Conservation (phyloP, 2,329 filamentous ascomycete genomes). For the Pyricularia sp. region DNA sequence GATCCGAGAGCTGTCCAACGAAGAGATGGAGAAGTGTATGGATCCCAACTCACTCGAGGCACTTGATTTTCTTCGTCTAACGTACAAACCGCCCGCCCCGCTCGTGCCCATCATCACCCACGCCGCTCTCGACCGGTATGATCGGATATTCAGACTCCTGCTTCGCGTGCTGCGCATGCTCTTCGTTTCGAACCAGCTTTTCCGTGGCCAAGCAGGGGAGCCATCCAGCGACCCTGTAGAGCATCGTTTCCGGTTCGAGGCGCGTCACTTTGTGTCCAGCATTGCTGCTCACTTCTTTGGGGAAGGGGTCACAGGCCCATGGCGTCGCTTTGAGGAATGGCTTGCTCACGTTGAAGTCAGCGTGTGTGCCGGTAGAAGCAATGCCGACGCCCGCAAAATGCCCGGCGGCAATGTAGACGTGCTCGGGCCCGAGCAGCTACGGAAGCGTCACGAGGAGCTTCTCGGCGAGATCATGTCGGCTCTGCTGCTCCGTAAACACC, state of each 20-base stretch:
- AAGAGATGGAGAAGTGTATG: constrained; percentile 73
- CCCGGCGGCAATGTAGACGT: constrained; percentile 15
- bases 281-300: constrained; percentile 71
- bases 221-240: constrained; percentile 11
- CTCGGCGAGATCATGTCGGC: constrained; percentile 65
- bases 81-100: constrained; percentile 65
- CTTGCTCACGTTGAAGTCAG: constrained; percentile 48
- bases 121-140: constrained; percentile 62
- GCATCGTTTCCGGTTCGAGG: constrained; percentile 56
- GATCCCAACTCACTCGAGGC: constrained; percentile 73
- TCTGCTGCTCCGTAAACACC: constrained; percentile 60
- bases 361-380: constrained; percentile 32
- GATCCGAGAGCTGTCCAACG: constrained; percentile 64
- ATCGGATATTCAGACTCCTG: constrained; percentile 69
- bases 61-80: constrained; percentile 81
- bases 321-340: constrained; percentile 55
- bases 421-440: constrained; percentile 51
- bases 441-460: constrained; percentile 56
- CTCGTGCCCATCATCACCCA: constrained; percentile 63
- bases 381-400: neutral
- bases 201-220: constrained; percentile 20
- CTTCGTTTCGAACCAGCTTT: constrained; percentile 56
- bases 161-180: constrained; percentile 67
- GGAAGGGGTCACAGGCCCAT: constrained; percentile 58
- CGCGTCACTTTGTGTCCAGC: constrained; percentile 64